These are phyloP conservation scores for Hansenula anomala DNA, from an alignment of 1,139 yeast species.

Conservation along the genomic window DNA sequence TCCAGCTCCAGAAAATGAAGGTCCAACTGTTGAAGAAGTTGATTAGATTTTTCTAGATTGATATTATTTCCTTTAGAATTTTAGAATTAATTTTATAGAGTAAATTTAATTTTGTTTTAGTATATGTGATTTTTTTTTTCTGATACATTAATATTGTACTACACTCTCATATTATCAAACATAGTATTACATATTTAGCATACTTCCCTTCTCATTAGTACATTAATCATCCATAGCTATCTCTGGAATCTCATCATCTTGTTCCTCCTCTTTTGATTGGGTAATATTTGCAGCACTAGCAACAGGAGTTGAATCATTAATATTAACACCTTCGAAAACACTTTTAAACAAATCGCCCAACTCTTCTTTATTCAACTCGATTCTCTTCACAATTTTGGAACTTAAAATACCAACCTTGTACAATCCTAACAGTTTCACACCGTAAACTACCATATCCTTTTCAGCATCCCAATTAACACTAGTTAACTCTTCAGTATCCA, in stretches of 20 bases:
- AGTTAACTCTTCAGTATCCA: slow-evolving; percentile 24
- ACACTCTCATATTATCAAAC: background rate
- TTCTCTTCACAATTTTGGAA: slow-evolving; percentile 30
- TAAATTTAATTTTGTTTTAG: background rate
- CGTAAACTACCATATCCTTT: slow-evolving; percentile 44
- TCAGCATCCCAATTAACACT: slow-evolving; percentile 30
- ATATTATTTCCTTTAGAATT: background rate
- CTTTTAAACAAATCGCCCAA: slow-evolving; percentile 37
- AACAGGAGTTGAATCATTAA: no score
- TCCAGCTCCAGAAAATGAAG: slow-evolving; percentile 67
- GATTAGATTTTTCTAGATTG: slow-evolving; percentile 43
- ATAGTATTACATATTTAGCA: no score
- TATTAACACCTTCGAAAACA: slow-evolving; percentile 22
- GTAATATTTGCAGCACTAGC: no score
- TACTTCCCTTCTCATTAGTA: no score
- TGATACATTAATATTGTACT: no score
- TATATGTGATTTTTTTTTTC: background rate
- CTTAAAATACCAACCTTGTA: slow-evolving; percentile 36
- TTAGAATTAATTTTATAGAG: slow-evolving; percentile 1
- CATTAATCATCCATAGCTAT: slow-evolving; percentile 1
- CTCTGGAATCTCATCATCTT: slow-evolving; percentile 3
- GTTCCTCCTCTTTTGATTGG: slow-evolving; percentile 4
- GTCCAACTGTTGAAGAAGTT: slow-evolving; percentile 94
- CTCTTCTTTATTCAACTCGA: slow-evolving; percentile 41
- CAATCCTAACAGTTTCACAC: slow-evolving; percentile 46